Evolutionary conservation across 2,329 filamentous ascomycete species (phyloP), one percentile per base, ranked within the genome.

Genomic region (Paramyrothecium sp.): DNA sequence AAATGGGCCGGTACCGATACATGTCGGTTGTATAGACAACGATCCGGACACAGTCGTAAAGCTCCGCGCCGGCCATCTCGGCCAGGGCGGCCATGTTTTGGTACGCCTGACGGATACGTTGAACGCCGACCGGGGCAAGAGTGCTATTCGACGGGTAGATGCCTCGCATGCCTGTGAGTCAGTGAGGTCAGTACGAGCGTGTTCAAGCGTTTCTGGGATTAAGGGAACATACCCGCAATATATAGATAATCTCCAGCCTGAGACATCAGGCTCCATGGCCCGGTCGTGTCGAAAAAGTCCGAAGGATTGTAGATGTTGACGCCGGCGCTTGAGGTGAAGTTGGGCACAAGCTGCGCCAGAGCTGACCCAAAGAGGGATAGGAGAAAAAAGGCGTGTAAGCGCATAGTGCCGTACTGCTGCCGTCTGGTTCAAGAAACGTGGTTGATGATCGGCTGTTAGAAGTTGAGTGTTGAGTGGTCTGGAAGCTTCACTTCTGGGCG

Each of bases 1-100:
- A 66, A 59, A 73, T 56, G 17, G 69, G 70, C 20, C 71, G 58
- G 46, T 70, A 73, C 4, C 65, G 60, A 52, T 66, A 70, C 70
- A 73, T 71, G 48, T 72, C 71, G 2, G 68, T 70, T 3, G 66
- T 65, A 53, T 71, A 49, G 19, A 49, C 46, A 16, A 49, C 46
- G 13, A 49, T 16, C 13, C 46, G 46, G 12, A 20, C 46, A 11
- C 13, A 16, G 11, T 16, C 12, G 46, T 49, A 71, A 13, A 72
- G 54, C 11, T 71, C 65, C 2, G 63, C 58, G 7, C 68, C 69
- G 2, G 58, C 65, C 63, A 70, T 66, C 44, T 63, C 60, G 4
- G 66, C 69, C 11, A 73, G 65, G 16, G 62, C 52, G 10, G 58
- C 59, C 68, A 72, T 71, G 59, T 72, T 72, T 50, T 62, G 56